Conservation (phyloP, 1,139 yeast genomes). For the Entelexis paramagnoliae region DNA sequence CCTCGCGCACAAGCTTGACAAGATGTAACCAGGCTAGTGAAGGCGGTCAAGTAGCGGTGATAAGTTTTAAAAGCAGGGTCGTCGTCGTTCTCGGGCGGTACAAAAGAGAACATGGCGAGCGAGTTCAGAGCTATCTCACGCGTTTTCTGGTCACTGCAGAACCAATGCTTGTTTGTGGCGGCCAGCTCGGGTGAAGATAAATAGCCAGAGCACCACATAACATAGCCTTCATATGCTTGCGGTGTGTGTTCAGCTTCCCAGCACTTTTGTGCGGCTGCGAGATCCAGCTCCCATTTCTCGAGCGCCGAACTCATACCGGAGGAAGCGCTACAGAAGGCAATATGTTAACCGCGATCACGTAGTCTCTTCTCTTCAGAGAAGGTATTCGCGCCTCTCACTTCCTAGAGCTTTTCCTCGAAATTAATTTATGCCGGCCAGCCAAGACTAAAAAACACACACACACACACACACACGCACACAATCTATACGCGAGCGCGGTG, state of each 20-base stretch:
- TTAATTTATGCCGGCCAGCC: neutral
- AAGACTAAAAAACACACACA: neutral
- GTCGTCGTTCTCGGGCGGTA: slow-evolving; percentile 5
- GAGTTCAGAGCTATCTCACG: slow-evolving; percentile 15
- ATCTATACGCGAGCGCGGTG: neutral
- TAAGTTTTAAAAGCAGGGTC: slow-evolving; percentile 5
- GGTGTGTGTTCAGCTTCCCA: slow-evolving; percentile 1
- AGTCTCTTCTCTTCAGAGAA: neutral
- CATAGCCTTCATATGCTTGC: slow-evolving; percentile 12
- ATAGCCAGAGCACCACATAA: slow-evolving; percentile 15
- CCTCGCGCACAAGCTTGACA: slow-evolving; percentile 17
- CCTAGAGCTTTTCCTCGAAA: neutral
- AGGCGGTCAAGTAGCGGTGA: neutral
- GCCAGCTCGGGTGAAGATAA: slow-evolving; percentile 7
- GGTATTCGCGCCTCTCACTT: neutral
- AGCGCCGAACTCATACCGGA: neutral
- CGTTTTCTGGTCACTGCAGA: slow-evolving; percentile 12
- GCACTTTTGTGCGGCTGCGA: neutral
- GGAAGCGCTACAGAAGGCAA: neutral
- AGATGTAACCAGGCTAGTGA: slow-evolving; percentile 5
- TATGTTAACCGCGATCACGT: neutral
- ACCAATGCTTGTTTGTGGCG: slow-evolving; percentile 17
- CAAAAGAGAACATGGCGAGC: slow-evolving; percentile 18
- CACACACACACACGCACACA: too few relatives aligned
- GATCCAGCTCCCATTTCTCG: neutral